These are phyloP conservation scores for Brassica napus DNA, from an alignment of 345 rosid species.

Conservation along the genomic window DNA sequence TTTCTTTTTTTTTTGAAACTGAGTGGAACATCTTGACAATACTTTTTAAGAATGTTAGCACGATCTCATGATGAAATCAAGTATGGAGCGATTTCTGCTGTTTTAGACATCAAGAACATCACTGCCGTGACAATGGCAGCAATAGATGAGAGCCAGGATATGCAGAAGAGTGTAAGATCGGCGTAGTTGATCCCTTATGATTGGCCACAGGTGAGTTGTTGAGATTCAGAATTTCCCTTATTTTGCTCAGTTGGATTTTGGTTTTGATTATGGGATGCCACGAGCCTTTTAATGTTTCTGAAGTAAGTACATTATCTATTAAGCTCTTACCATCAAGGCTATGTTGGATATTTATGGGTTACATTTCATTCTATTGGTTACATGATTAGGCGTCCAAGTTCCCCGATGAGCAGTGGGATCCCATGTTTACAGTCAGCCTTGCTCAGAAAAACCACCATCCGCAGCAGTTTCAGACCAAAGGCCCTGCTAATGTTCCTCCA, in stretches of 20 bases:
- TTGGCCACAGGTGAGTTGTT: constrained; percentile 48
- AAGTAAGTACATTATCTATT: no score
- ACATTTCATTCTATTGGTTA: no score
- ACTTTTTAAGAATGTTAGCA: constrained; percentile 76
- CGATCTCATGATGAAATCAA: constrained; percentile 69
- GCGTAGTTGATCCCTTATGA: constrained; percentile 73
- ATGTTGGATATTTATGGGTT: no score
- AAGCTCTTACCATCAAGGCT: no score
- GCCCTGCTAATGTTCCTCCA: no score
- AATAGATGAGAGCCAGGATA: constrained; percentile 45
- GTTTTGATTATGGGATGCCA: constrained; percentile 71
- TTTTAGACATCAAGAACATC: constrained; percentile 56
- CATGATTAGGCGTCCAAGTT: no score
- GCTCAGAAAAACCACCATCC: no score
- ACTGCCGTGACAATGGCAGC: constrained; percentile 32
- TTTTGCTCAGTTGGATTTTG: constrained; percentile 62
- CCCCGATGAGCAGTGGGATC: no score
- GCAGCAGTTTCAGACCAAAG: no score
- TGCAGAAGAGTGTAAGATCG: constrained; percentile 73
- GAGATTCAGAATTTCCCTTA: constrained; percentile 64
- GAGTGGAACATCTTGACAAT: constrained; percentile 64
- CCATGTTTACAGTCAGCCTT: no score
- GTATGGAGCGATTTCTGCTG: constrained; percentile 52
- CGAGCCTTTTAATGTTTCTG: constrained; percentile 51
- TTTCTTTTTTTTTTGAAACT: no score